Evolutionary conservation across 176 grass and related monocot species (phyloP).

Genomic region (Cenchrus purpureus): DNA sequence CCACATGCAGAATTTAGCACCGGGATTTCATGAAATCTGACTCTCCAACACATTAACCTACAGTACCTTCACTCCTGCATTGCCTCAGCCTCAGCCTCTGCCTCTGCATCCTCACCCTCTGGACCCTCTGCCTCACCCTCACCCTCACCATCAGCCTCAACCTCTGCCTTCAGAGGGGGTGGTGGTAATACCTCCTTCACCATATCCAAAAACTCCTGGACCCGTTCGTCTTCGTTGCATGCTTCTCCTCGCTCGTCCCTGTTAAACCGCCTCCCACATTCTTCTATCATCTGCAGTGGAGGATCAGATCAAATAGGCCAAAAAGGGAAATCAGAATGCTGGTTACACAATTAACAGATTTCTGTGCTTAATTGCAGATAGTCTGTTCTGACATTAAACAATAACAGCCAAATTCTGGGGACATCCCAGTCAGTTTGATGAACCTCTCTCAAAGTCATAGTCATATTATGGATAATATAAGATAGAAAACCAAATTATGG

Average conservation of each 20-base stretch:
- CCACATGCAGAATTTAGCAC: neutral
- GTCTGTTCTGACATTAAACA: neutral
- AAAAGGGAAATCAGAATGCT: neutral
- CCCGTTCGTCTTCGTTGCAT: slow-evolving; percentile 17
- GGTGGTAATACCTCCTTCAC: slow-evolving; percentile 55
- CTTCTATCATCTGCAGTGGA: slow-evolving; percentile 49
- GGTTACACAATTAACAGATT: slow-evolving; percentile 1
- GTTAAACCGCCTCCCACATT: slow-evolving; percentile 49
- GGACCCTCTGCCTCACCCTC: neutral
- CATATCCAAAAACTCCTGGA: slow-evolving; percentile 46
- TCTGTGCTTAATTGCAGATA: neutral
- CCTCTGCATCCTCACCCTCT: neutral
- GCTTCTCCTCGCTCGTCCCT: slow-evolving; percentile 30
- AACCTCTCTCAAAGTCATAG: neutral
- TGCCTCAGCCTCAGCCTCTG: neutral
- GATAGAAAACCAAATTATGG: too few species aligned
- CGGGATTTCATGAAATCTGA: neutral
- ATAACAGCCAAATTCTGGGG: neutral
- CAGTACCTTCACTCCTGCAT: slow-evolving; percentile 10
- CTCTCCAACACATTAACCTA: neutral
- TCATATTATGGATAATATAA: slow-evolving; percentile 2
- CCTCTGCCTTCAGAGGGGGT: slow-evolving; percentile 39
- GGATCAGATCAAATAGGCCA: neutral
- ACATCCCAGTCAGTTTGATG: neutral
- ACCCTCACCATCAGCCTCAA: too few species aligned